phyloP scores from a whole-genome alignment of 2,329 filamentous ascomycete species.

The Coniella vitis region DNA sequence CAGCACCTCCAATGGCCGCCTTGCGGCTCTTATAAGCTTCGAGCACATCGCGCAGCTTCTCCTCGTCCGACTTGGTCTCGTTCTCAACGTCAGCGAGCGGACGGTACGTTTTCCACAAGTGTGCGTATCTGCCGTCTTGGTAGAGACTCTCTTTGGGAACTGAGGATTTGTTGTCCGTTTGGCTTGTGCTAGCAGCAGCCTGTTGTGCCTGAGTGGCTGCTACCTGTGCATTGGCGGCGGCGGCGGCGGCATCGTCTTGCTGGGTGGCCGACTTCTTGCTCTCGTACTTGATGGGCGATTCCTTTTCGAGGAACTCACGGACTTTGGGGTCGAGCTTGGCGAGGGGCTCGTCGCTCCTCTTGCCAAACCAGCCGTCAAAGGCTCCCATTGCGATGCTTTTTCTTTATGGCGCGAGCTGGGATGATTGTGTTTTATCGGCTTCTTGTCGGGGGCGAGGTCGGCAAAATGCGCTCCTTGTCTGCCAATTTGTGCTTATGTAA shows the following conservation, averaged over 20 bases:
- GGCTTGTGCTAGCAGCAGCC: background rate
- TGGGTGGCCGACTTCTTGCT: conserved; percentile 9
- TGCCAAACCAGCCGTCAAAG: conserved; percentile 45
- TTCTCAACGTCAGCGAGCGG: conserved; percentile 64
- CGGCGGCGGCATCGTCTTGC: conserved; percentile 10
- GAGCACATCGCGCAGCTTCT: conserved; percentile 72
- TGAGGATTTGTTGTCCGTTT: background rate
- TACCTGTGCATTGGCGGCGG: conserved; percentile 1
- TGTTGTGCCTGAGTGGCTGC: conserved; percentile 1
- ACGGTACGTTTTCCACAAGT: conserved; percentile 89
- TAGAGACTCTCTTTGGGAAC: conserved; percentile 48
- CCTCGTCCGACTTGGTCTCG: conserved; percentile 65
- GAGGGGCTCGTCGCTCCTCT: conserved; percentile 54
- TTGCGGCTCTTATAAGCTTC: conserved; percentile 80
- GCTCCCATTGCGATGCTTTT: conserved; percentile 43
- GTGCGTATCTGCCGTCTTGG: conserved; percentile 61
- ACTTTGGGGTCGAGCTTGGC: conserved; percentile 75
- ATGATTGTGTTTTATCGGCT: background rate
- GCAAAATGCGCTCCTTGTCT: background rate
- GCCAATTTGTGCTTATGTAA: background rate
- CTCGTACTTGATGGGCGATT: conserved; percentile 67
- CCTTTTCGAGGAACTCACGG: conserved; percentile 76
- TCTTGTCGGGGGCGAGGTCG: conserved; percentile 14
- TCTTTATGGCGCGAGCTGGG: background rate
- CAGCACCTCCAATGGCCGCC: conserved; percentile 68